phyloP scores from a whole-genome alignment of 257 asterid genomes.

The Nemophila menziesii region DNA sequence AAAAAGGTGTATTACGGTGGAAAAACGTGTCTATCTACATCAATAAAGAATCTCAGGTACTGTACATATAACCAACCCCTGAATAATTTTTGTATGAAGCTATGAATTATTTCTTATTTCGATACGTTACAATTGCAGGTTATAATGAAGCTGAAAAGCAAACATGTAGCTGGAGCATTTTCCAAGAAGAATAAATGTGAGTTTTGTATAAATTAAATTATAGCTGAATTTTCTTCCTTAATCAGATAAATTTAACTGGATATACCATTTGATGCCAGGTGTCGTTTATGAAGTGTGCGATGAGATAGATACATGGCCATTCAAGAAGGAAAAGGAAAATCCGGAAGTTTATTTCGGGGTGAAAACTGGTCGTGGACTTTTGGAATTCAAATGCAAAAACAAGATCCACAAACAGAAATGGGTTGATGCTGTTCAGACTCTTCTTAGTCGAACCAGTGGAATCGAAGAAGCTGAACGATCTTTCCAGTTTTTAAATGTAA shows the following conservation, averaged over 20 bases:
- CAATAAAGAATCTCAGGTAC: conserved; percentile 57
- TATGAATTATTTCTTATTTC: not conserved
- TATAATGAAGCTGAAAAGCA: conserved; percentile 55
- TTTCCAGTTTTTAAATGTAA: conserved; percentile 33
- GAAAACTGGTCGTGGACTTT: conserved; percentile 56
- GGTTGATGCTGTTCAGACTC: conserved; percentile 51
- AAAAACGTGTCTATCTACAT: conserved; percentile 50
- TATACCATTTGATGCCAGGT: conserved; percentile 27
- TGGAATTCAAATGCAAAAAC: conserved; percentile 80
- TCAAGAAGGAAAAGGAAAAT: conserved; percentile 48
- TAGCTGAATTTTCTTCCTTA: not conserved
- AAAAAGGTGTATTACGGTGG: conserved; percentile 69
- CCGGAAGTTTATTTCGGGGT: conserved; percentile 59
- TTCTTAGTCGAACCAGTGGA: conserved; percentile 29
- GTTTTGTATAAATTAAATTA: conserved; percentile 5
- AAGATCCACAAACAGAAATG: conserved; percentile 56
- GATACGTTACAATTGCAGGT: conserved; percentile 44
- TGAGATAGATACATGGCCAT: conserved; percentile 47
- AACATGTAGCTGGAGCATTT: conserved; percentile 73
- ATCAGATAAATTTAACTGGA: not conserved
- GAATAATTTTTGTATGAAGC: not conserved
- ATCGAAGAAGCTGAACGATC: conserved; percentile 42
- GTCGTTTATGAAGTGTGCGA: conserved; percentile 57
- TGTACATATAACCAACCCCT: not conserved
- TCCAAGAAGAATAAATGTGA: conserved; percentile 68